Percentiles rank a stretch among this genome's conserved stretches.
Evolutionary conservation across 257 asterid species (phyloP).

Genomic region (Solanum pinnatisectum): DNA sequence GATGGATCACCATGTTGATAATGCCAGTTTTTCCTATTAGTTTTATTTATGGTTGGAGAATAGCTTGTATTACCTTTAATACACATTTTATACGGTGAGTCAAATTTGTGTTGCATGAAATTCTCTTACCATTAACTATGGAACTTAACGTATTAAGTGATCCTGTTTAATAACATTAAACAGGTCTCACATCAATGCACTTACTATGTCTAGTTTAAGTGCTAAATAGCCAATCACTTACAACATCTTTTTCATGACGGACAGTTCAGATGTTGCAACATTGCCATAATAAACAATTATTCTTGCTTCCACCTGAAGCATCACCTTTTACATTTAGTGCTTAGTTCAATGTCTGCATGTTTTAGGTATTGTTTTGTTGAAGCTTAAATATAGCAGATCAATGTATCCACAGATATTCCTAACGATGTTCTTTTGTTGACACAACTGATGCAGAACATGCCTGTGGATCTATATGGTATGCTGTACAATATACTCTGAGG

Average conservation of each 20-base stretch:
- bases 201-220: background rate
- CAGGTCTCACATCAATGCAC: background rate
- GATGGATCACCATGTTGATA: background rate
- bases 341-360: background rate
- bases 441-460: background rate
- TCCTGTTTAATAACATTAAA: background rate
- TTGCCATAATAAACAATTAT: background rate
- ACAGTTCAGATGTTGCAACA: background rate
- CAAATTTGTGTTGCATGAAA: background rate
- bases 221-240: background rate
- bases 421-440: background rate
- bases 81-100: background rate
- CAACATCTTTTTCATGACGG: background rate
- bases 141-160: background rate
- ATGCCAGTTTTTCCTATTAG: background rate
- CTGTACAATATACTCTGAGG: background rate
- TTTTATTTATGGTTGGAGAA: background rate
- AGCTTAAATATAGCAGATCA: background rate
- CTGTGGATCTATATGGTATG: background rate
- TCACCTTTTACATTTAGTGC: background rate
- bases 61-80: background rate
- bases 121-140: background rate
- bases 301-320: background rate
- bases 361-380: background rate
- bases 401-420: background rate